These are phyloP conservation scores for Hypoxylon sp. DNA, from an alignment of 2,329 filamentous ascomycete species.

Conservation along the genomic window DNA sequence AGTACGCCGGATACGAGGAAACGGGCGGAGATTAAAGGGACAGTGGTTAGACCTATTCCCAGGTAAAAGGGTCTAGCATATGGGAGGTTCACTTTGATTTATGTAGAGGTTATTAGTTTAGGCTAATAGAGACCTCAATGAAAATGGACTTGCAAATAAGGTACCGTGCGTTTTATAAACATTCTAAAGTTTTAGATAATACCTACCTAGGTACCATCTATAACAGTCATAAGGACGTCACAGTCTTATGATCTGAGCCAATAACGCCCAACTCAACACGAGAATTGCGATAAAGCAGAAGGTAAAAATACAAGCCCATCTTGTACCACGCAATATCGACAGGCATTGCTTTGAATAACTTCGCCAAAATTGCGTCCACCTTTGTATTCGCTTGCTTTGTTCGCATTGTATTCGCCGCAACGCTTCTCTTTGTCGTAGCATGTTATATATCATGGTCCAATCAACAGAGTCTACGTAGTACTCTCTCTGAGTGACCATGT, in stretches of 20 bases:
- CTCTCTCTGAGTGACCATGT: background rate
- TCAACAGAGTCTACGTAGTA: background rate
- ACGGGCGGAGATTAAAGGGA: too few species aligned
- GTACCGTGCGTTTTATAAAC: background rate
- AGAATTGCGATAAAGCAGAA: background rate
- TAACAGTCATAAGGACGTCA: background rate
- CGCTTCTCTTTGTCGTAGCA: background rate
- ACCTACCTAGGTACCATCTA: too few species aligned
- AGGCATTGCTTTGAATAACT: background rate
- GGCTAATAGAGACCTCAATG: background rate
- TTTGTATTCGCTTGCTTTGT: slow-evolving; percentile 11
- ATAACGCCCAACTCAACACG: background rate
- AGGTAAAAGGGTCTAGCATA: background rate
- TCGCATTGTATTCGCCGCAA: slow-evolving; percentile 11
- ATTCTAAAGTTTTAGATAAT: background rate
- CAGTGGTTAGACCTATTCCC: background rate
- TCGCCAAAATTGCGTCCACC: background rate
- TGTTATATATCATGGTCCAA: background rate
- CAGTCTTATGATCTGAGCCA: background rate
- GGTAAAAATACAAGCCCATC: background rate
- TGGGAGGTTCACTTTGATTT: background rate
- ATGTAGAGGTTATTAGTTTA: background rate
- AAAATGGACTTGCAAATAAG: background rate
- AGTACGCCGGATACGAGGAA: too few species aligned
- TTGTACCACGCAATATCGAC: background rate